Evolutionary conservation across 768 basidiomycete species (phyloP).

Genomic region (Cyclocybe cylindracea): DNA sequence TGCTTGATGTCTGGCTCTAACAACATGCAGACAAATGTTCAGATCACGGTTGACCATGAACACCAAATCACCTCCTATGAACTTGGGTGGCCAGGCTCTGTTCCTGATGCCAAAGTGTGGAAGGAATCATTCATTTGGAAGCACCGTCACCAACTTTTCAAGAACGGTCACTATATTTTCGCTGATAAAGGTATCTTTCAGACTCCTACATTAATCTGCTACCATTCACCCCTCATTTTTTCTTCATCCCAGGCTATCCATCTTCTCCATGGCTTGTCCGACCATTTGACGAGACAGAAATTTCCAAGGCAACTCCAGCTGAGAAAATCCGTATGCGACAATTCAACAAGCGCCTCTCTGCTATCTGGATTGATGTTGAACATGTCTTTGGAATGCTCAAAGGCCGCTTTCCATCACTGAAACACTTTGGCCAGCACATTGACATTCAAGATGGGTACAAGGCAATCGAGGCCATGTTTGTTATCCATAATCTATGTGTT

Average conservation of each 20-base stretch:
- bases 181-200: constrained; percentile 24
- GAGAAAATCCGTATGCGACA: constrained; percentile 6
- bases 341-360: constrained; percentile 21
- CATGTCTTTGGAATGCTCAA: constrained; percentile 31
- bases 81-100: constrained; percentile 22
- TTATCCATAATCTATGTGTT: constrained; percentile 25
- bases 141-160: constrained; percentile 16
- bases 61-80: constrained; percentile 20
- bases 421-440: constrained; percentile 11
- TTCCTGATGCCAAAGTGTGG: constrained; percentile 17
- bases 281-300: constrained; percentile 24
- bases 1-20: too few relatives aligned
- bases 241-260: constrained; percentile 23
- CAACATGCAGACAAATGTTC: constrained; percentile 14
- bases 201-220: too few relatives aligned
- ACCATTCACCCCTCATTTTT: too few relatives aligned
- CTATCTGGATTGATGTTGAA: constrained; percentile 20
- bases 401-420: constrained; percentile 23
- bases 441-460: constrained; percentile 18
- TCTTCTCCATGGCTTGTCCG: constrained; percentile 20
- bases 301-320: constrained; percentile 2
- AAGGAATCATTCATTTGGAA: constrained; percentile 20
- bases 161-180: constrained; percentile 20
- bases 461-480: constrained; percentile 19
- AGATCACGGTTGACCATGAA: constrained; percentile 20